phyloP scores from a whole-genome alignment of 225 moss, liverwort and hornwort species.

The Lunularia cruciata region DNA sequence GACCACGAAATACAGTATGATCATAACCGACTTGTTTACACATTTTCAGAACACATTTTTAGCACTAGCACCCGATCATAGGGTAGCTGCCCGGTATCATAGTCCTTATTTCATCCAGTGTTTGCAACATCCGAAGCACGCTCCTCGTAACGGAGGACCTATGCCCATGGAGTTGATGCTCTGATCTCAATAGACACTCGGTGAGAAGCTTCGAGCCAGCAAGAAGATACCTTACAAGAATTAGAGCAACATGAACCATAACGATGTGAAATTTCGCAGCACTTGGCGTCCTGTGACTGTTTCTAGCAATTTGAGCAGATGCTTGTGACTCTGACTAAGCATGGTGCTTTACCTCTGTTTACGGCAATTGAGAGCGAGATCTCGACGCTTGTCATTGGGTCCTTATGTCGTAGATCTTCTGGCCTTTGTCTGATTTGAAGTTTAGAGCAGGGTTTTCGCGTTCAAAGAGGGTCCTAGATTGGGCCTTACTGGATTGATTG shows the following conservation, averaged over 20 bases:
- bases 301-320: neutral
- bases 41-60: neutral
- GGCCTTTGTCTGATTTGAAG: neutral
- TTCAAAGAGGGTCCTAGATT: neutral
- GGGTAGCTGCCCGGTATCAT: neutral
- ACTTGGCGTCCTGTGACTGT: neutral
- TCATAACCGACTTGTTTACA: neutral
- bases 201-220: too few species aligned
- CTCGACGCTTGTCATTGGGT: neutral
- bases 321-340: too few species aligned
- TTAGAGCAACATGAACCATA: too few species aligned
- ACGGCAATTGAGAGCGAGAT: too few species aligned
- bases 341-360: too few species aligned
- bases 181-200: neutral
- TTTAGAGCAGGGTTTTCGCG: neutral
- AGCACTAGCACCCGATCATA: neutral
- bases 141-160: conserved; percentile 16
- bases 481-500: neutral
- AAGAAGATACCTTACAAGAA: too few species aligned
- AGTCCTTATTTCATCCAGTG: neutral
- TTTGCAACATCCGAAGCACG: conserved; percentile 10
- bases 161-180: conserved; percentile 10
- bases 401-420: neutral
- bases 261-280: neutral
- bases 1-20: conserved; percentile 1